These are phyloP conservation scores for Tricharina praecox DNA, from an alignment of 495 filamentous ascomycete species.

Conservation along the genomic window DNA sequence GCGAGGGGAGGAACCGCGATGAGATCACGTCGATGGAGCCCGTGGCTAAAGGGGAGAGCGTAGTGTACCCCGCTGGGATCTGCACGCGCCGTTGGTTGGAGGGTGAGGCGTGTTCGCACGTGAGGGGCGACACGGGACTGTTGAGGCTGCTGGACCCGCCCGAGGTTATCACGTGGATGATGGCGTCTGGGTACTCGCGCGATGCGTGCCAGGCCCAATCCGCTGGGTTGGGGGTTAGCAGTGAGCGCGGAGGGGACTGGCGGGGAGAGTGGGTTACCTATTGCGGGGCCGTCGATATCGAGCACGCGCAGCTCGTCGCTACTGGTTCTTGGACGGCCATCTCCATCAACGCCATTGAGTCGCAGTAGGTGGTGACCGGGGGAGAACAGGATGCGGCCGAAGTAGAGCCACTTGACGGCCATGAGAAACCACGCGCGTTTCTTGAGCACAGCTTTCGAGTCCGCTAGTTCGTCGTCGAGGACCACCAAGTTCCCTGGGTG, in stretches of 20 bases:
- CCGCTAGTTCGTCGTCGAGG: constrained; percentile 11
- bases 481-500: constrained; percentile 5
- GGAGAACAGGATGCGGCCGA: constrained; percentile 24
- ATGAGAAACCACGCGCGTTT: constrained; percentile 21
- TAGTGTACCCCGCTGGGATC: neutral
- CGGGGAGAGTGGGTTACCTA: constrained; percentile 12
- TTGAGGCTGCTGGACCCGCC: neutral
- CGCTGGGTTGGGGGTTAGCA: too few relatives aligned
- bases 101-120: constrained; percentile 1
- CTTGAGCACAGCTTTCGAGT: constrained; percentile 11
- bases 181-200: constrained; percentile 19
- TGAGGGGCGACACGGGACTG: constrained; percentile 3
- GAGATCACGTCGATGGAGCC: constrained; percentile 11
- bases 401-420: constrained; percentile 25
- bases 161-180: neutral
- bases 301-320: constrained; percentile 10
- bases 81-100: constrained; percentile 7
- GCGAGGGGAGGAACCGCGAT: constrained; percentile 4
- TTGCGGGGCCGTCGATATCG: constrained; percentile 19
- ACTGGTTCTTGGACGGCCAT: constrained; percentile 4
- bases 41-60: constrained; percentile 3
- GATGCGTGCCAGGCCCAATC: constrained; percentile 24
- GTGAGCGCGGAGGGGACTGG: too few relatives aligned
- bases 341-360: constrained; percentile 4
- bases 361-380: constrained; percentile 24